Evolutionary conservation across 345 rosid genomes (phyloP).

Genomic region (Capsella bursapastoris): DNA sequence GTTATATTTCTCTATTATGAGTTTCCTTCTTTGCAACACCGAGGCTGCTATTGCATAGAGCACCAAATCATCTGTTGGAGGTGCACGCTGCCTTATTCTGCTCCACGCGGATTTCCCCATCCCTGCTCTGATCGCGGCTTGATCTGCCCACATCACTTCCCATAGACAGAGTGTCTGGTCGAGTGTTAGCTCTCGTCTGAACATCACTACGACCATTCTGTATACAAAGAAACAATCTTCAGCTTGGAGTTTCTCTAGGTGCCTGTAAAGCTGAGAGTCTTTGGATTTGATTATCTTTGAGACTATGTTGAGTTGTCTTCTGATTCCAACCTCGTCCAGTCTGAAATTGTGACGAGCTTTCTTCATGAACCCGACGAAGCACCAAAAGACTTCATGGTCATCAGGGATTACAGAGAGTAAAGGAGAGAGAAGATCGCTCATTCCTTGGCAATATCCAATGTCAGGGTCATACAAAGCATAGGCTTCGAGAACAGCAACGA

Average conservation of each 20-base stretch:
- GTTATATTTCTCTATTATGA: conserved; percentile 84
- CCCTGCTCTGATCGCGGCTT: conserved; percentile 91
- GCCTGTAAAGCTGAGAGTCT: conserved; percentile 85
- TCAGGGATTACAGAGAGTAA: conserved; percentile 73
- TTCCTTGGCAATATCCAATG: conserved; percentile 98
- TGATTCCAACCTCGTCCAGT: conserved; percentile 91
- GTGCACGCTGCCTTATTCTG: conserved; percentile 84
- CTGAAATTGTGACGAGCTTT: conserved; percentile 97
- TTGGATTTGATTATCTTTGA: conserved; percentile 89
- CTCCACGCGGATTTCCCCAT: conserved; percentile 95
- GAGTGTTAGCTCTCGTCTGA: conserved; percentile 87
- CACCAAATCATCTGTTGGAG: conserved; percentile 92
- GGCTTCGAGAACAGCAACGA: conserved; percentile 96
- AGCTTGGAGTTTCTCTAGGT: conserved; percentile 89
- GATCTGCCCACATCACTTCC: conserved; percentile 99
- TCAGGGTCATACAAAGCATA: conserved; percentile 90
- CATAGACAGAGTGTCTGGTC: conserved; percentile 90
- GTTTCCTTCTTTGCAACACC: conserved; percentile 88
- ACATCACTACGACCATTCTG: conserved; percentile 96
- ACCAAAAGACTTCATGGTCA: conserved; percentile 97
- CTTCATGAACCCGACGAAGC: conserved; percentile 95
- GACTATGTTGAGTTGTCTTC: conserved; percentile 87
- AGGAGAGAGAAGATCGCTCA: conserved; percentile 97
- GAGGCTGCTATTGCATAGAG: conserved; percentile 95
- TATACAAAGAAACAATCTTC: conserved; percentile 98